Percentiles rank a stretch among this genome's conserved stretches.
Evolutionary conservation across 169 alveolate species (phyloP).

Genomic region (Cryptosporidium baileyi): DNA sequence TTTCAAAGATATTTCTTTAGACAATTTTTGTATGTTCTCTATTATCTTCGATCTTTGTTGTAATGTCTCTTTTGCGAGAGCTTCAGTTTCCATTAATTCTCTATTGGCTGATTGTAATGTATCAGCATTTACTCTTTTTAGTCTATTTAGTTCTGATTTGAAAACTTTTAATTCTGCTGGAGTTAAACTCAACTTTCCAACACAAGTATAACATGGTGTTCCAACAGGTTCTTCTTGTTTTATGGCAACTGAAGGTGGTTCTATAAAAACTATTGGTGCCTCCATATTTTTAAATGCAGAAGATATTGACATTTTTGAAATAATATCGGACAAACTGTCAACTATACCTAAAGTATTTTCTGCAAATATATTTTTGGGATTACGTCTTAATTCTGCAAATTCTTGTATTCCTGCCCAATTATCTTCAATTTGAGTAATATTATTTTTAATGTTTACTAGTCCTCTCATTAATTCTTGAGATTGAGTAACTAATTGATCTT

Average conservation of each 20-base stretch:
- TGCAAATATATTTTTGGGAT: conserved; percentile 62
- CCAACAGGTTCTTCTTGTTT: conserved; percentile 52
- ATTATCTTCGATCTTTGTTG: conserved; percentile 35
- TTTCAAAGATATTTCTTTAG: conserved; percentile 12
- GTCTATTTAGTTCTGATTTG: conserved; percentile 28
- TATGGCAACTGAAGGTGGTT: conserved; percentile 60
- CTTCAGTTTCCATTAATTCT: conserved; percentile 21
- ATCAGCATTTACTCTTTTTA: conserved; percentile 24
- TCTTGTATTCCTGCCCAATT: conserved; percentile 44
- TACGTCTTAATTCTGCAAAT: conserved; percentile 23
- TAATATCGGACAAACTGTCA: conserved; percentile 48
- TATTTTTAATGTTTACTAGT: conserved; percentile 20
- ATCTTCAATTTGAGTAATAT: conserved; percentile 32
- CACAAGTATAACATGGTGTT: conserved; percentile 48
- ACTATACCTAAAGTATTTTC: conserved; percentile 45
- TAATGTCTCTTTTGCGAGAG: conserved; percentile 19
- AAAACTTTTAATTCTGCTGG: conserved; percentile 23
- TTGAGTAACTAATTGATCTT: conserved; percentile 31
- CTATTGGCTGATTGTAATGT: conserved; percentile 25
- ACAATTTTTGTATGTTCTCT: conserved; percentile 24
- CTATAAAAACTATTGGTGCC: conserved; percentile 53
- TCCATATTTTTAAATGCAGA: conserved; percentile 68
- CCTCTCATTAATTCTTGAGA: conserved; percentile 35
- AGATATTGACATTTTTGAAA: conserved; percentile 47
- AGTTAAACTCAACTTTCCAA: conserved; percentile 36